Base-by-base conservation (phyloP, 2,329 filamentous ascomycete species). In the Ophiostoma novo-ulmi region DNA sequence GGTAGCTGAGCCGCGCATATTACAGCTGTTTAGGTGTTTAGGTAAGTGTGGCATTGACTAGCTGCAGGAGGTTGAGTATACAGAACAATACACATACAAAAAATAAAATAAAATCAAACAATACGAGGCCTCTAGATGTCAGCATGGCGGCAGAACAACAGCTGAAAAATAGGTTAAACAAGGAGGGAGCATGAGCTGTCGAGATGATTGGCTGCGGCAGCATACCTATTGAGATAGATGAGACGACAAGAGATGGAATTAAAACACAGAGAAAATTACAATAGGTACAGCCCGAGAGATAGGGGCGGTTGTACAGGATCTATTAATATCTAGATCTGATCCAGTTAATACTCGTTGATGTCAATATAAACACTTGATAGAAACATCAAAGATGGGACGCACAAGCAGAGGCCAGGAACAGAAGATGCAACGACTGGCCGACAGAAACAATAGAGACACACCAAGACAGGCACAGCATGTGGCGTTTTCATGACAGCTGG, bases 401-500 rank as follows among this genome's bases (percentile, higher is more conserved):
- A 58, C 52, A 58, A 58, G 22, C 22, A 58, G 52, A 58, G 26
- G 13, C 48, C 52, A 58, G 52, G 52, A 31, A 58, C 26, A 58
- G 52, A 58, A 48, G 41, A 44, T 20, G 44, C 44, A 20, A 11
- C 22, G 22, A 58, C 52, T 58, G 52, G n/a, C n/a, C 1, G 48
- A 55, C 22, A 48, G 39, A 38, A 14, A 39, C 44, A 58, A 31
- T 35, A 48, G 52, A 58, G n/a, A 26, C 8, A 58, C n/a, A 31
- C 52, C n/a, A 58, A 26, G n/a, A 58, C 52, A 58, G 20, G 20
- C n/a, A 7, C 52, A 26, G 11, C 44, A 14, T 39, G 44, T 38
- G 67, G 58, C 58, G 58, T 63, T 35, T 63, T 36, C 26, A 63
- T 63, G 26, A 63, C 58, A 63, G 58, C 58, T 63, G 58, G 58